Evolutionary conservation across 2,329 filamentous ascomycete genomes (phyloP).

Genomic region (Geosmithia morbida): DNA sequence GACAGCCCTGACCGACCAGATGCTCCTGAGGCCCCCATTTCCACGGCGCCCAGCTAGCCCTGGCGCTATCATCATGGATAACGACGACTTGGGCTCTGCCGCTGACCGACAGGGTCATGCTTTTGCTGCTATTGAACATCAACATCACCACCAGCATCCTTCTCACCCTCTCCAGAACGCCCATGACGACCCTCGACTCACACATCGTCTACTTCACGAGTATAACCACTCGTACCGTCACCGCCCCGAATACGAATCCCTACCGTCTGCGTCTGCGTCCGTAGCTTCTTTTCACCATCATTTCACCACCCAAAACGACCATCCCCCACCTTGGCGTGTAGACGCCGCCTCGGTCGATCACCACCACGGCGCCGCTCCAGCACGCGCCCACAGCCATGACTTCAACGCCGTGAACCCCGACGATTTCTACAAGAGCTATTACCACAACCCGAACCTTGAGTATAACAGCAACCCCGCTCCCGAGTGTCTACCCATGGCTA

Average conservation of each 20-base stretch:
- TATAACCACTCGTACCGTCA: neutral
- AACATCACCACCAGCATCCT: neutral
- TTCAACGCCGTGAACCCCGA: slow-evolving; percentile 28
- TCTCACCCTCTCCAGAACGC: neutral
- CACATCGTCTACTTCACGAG: neutral
- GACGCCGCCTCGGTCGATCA: neutral
- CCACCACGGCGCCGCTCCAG: neutral
- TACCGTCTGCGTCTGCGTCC: neutral
- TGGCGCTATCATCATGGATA: slow-evolving; percentile 26
- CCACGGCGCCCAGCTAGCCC: slow-evolving; percentile 2
- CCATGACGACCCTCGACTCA: neutral
- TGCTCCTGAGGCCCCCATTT: slow-evolving; percentile 13
- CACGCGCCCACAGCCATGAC: slow-evolving; percentile 2
- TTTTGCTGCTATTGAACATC: neutral
- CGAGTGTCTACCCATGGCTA: slow-evolving; percentile 20
- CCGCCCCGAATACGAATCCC: slow-evolving; percentile 7
- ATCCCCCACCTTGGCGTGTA: neutral
- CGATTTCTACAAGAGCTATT: slow-evolving; percentile 41
- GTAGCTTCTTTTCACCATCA: neutral
- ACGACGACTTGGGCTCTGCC: slow-evolving; percentile 9
- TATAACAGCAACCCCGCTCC: slow-evolving; percentile 8
- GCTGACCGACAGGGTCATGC: slow-evolving; percentile 1
- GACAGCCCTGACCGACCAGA: slow-evolving; percentile 22
- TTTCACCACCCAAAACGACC: neutral
- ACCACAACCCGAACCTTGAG: slow-evolving; percentile 21